phyloP scores from a whole-genome alignment of 2,329 filamentous ascomycete genomes.

The Beauveria sp. region DNA sequence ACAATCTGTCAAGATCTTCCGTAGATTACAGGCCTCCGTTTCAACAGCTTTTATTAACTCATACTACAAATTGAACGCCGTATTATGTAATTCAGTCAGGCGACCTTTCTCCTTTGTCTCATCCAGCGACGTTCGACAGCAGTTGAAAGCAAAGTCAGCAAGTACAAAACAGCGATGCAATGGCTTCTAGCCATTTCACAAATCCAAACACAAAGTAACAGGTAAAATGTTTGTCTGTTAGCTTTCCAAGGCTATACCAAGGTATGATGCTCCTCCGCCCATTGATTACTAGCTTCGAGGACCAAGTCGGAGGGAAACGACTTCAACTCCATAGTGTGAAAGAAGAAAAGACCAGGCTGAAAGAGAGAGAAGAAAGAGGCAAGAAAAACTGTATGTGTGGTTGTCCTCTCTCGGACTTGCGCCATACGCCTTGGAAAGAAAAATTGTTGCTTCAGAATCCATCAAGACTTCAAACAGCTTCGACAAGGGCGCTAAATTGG shows the following conservation, averaged over 20 bases:
- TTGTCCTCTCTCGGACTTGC: not conserved
- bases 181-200: not conserved
- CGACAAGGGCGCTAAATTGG: not conserved
- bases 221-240: not conserved
- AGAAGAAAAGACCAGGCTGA: not conserved
- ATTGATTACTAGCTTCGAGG: constrained; percentile 7
- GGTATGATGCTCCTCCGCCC: not conserved
- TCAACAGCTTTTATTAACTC: not conserved
- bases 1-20: no score
- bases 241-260: constrained; percentile 3
- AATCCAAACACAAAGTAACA: constrained; percentile 13
- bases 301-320: not conserved
- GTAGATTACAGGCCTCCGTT: not conserved
- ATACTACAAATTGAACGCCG: not conserved
- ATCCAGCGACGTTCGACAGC: not conserved
- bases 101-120: not conserved
- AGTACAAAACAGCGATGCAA: constrained; percentile 1
- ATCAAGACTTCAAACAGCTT: not conserved
- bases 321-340: not conserved
- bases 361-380: not conserved
- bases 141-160: not conserved
- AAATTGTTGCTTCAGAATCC: not conserved
- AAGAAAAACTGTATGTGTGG: not conserved
- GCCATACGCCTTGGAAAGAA: not conserved
- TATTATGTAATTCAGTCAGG: not conserved